Evolutionary conservation across 2,329 filamentous ascomycete genomes (phyloP).

Genomic region (Monosporascus ibericus): DNA sequence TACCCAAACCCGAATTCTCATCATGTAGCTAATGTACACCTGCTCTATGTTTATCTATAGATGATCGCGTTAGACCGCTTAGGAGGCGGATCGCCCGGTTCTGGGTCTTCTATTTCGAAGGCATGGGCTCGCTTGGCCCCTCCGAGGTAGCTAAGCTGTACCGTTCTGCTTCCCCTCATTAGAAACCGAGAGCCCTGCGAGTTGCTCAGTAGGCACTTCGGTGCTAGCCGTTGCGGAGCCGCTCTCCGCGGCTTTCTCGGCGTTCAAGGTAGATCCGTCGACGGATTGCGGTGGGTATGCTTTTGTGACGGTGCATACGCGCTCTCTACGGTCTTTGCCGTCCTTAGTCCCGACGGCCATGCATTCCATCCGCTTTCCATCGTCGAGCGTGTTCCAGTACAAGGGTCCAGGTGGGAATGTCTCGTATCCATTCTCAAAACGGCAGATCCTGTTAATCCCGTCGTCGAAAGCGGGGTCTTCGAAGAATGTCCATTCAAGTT

Average conservation of each 20-base stretch:
- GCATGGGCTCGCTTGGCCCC: slow-evolving; percentile 5
- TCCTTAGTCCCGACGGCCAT: slow-evolving; percentile 44
- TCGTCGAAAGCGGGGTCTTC: slow-evolving; percentile 59
- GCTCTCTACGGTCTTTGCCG: slow-evolving; percentile 38
- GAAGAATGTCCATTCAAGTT: slow-evolving; percentile 77
- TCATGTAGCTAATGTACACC: neutral
- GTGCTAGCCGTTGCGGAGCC: slow-evolving; percentile 5
- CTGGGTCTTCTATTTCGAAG: slow-evolving; percentile 3
- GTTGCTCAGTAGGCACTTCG: slow-evolving; percentile 6
- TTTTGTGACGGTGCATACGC: slow-evolving; percentile 46
- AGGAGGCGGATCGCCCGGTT: too few relatives aligned
- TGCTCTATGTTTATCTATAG: neutral
- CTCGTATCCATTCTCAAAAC: slow-evolving; percentile 47
- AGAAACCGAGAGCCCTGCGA: slow-evolving; percentile 17
- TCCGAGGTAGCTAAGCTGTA: slow-evolving; percentile 14
- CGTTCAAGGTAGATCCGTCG: slow-evolving; percentile 6
- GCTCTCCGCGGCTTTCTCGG: slow-evolving; percentile 6
- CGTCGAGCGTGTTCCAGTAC: slow-evolving; percentile 48
- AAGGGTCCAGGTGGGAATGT: slow-evolving; percentile 51
- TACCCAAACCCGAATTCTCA: neutral
- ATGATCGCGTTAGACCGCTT: too few relatives aligned
- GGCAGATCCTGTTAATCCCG: slow-evolving; percentile 28
- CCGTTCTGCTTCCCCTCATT: slow-evolving; percentile 7
- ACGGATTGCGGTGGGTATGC: slow-evolving; percentile 27
- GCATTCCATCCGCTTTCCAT: slow-evolving; percentile 43